Conservation (phyloP, 2,329 filamentous ascomycete genomes). For the Pseudogymnoascus sp. region DNA sequence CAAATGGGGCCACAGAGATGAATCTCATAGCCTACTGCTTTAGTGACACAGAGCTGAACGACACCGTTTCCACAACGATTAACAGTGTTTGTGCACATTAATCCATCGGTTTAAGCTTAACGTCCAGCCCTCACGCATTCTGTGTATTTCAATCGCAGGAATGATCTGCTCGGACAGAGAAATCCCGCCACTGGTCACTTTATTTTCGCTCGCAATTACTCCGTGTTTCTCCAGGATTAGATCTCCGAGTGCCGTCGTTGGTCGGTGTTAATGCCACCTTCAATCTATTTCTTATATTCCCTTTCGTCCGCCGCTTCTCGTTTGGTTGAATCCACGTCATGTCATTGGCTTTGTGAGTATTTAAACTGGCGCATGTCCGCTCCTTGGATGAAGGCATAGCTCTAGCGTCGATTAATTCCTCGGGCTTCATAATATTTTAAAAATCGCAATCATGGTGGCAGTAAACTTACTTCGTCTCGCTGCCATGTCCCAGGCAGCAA, state of each 20-base stretch:
- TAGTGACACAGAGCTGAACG: neutral
- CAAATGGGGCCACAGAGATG: neutral
- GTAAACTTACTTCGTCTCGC: constrained; percentile 2
- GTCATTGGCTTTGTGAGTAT: neutral
- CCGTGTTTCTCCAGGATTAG: neutral
- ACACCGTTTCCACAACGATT: neutral
- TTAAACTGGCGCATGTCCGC: neutral
- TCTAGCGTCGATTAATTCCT: neutral
- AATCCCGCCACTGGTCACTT: neutral
- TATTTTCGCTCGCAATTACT: constrained; percentile 5
- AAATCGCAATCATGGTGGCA: neutral
- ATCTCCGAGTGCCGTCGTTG: neutral
- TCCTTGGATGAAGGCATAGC: neutral
- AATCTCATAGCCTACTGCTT: neutral
- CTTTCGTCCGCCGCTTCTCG: neutral
- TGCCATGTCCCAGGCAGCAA: constrained; percentile 6
- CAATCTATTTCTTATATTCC: constrained; percentile 5
- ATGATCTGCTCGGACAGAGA: neutral
- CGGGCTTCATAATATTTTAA: neutral
- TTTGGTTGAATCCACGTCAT: neutral
- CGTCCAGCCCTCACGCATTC: neutral
- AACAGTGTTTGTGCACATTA: neutral
- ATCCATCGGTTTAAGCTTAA: neutral
- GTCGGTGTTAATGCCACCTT: neutral
- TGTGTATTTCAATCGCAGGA: neutral